These are phyloP conservation scores for Wallacemonas sp. DNA, from an alignment of 208 protist species.

Conservation along the genomic window DNA sequence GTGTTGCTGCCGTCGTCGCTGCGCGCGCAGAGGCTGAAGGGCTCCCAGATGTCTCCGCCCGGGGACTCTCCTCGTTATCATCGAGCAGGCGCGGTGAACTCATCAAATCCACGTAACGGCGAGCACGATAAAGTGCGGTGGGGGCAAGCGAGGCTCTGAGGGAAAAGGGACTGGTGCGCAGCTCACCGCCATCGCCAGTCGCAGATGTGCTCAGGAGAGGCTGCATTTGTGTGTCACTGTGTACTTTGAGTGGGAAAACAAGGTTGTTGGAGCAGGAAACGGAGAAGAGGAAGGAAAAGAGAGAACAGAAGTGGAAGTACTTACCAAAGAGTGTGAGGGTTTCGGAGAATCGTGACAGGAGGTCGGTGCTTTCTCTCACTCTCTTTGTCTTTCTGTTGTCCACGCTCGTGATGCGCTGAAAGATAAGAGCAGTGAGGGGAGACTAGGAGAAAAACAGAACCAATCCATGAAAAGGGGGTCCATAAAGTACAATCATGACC, in stretches of 20 bases:
- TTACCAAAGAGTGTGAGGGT: no score
- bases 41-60: background rate
- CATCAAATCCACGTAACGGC: constrained; percentile 40
- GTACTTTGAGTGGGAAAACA: no score
- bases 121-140: constrained; percentile 37
- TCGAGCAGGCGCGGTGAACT: constrained; percentile 17
- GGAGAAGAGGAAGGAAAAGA: no score
- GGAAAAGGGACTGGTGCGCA: background rate
- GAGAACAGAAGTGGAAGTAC: no score
- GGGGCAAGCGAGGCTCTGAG: constrained; percentile 18
- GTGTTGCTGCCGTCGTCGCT: no score
- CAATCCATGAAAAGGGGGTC: background rate
- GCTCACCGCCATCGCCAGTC: no score
- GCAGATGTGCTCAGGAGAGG: background rate
- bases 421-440: background rate
- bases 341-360: no score
- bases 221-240: background rate
- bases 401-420: background rate
- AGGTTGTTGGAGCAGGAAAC: no score
- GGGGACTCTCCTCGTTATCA: background rate
- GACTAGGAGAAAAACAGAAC: background rate
- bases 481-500: background rate
- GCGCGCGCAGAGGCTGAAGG: no score
- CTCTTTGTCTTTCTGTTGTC: no score
- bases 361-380: no score